These are phyloP conservation scores for Cercospora sp. DNA, from an alignment of 2,329 filamentous ascomycete genomes.

Conservation along the genomic window DNA sequence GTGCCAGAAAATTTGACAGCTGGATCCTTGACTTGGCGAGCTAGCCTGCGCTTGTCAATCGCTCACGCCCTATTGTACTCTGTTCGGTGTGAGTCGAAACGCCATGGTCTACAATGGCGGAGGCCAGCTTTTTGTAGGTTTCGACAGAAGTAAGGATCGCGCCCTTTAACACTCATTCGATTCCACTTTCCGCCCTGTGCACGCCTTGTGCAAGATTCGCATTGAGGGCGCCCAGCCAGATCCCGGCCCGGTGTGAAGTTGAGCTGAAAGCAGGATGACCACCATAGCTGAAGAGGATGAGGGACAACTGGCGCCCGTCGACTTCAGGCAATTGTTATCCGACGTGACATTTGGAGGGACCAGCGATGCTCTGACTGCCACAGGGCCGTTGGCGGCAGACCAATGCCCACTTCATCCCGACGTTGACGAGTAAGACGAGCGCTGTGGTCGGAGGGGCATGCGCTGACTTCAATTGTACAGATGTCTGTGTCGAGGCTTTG, in stretches of 20 bases:
- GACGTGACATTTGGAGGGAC: slow-evolving; percentile 20
- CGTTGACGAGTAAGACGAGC: slow-evolving; percentile 23
- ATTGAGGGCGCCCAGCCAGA: background rate
- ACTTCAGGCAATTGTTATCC: slow-evolving; percentile 22
- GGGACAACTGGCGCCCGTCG: slow-evolving; percentile 17
- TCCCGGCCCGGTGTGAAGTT: background rate
- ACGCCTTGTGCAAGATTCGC: slow-evolving; percentile 10
- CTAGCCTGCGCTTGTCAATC: slow-evolving; percentile 12
- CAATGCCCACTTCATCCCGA: slow-evolving; percentile 24
- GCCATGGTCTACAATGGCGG: background rate
- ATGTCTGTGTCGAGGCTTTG: slow-evolving; percentile 25
- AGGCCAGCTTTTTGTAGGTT: slow-evolving; percentile 9
- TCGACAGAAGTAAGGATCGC: slow-evolving; percentile 4
- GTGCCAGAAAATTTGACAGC: slow-evolving; percentile 7
- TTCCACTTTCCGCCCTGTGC: background rate
- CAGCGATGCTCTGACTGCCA: slow-evolving; percentile 11
- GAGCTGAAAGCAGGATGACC: slow-evolving; percentile 20
- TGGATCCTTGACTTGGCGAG: slow-evolving; percentile 14
- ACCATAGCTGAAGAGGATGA: slow-evolving; percentile 24
- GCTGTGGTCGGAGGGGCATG: background rate
- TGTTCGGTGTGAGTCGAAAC: slow-evolving; percentile 12
- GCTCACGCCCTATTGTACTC: slow-evolving; percentile 18
- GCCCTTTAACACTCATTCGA: slow-evolving; percentile 6
- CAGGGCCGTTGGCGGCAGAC: slow-evolving; percentile 2
- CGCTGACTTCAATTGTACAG: slow-evolving; percentile 3